Base-by-base conservation (phyloP, 2,329 filamentous ascomycete species). In the Fusarium continuum region DNA sequence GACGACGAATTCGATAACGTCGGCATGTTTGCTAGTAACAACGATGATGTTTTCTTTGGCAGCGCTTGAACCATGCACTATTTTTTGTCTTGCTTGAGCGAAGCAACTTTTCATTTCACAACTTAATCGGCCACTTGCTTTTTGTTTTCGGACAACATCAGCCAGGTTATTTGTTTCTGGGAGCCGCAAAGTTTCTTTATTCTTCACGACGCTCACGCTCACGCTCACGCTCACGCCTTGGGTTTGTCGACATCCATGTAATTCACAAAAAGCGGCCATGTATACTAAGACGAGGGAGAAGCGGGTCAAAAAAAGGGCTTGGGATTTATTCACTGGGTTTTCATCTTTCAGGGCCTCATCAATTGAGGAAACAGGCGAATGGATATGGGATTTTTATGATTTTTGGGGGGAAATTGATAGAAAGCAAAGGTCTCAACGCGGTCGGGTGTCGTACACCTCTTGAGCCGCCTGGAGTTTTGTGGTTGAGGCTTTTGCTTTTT, bases 21-120 rank as follows among this genome's bases (percentile, higher is more conserved):
- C 26, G 77, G 76, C 71, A 82, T 86, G 81, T 85, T 85, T 64
- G 78, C 76, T 23, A 77, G 78, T 61, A 78, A 75, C 61, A 78
- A 76, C 57, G 81, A 83, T 51, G 83, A 85, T 59, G 75, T 85
- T 51, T 84, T 85, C 67, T 86, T 85, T 67, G 77, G 79, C 46
- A 77, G 64, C 61, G 65, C 71, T 51, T 77, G 63, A 70, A 11
- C 17, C 23, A 8, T 13, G 17, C 11, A 20, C 46, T 53, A 45
- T 35, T 26, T 43, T 38, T 38, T 40, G 26, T 35, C 36, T 44
- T 51, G 17, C 23, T 25, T 35, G 51, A 47, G 35, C 52, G 35
- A 47, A 26, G 36, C 19, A 67, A 57, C 61, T 51, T 64, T 43
- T 16, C 26, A 49, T 47, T 51, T 54, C 57, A 38, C 52, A 46